Conservation (phyloP, 176 grass and related monocot genomes). For the Musa itinerans region DNA sequence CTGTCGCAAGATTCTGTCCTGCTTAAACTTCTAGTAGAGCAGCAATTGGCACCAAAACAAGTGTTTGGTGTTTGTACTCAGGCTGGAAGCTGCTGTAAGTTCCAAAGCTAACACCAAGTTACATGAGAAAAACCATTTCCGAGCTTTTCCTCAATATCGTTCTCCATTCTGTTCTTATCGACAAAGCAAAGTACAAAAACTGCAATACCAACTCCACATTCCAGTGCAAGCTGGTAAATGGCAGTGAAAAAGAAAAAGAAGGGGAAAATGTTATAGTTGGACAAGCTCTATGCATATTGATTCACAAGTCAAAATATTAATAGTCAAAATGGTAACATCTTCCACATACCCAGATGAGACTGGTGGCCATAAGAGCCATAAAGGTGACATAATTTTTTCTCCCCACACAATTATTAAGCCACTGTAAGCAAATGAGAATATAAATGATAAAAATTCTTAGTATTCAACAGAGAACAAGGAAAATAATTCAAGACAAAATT, state of each 20-base stretch:
- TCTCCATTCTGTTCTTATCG: slow-evolving; percentile 45
- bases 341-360: slow-evolving; percentile 73
- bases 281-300: neutral
- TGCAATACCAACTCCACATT: slow-evolving; percentile 79
- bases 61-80: too few species aligned
- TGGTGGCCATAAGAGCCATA: slow-evolving; percentile 82
- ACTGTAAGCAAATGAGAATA: slow-evolving; percentile 42
- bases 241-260: slow-evolving; percentile 8
- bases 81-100: too few species aligned
- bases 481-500: slow-evolving; percentile 2
- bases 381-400: slow-evolving; percentile 91
- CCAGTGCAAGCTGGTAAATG: slow-evolving; percentile 73
- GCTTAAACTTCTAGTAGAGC: too few species aligned
- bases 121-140: slow-evolving; percentile 82
- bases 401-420: slow-evolving; percentile 99
- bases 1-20: too few species aligned
- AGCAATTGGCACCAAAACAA: too few species aligned
- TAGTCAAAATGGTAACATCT: neutral
- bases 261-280: slow-evolving; percentile 13
- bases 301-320: slow-evolving; percentile 12
- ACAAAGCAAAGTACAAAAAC: slow-evolving; percentile 82
- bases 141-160: slow-evolving; percentile 65
- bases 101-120: too few species aligned
- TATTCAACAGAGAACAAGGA: slow-evolving; percentile 14
- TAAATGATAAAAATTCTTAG: slow-evolving; percentile 17